Base-by-base conservation (phyloP, 2,329 filamentous ascomycete species). In the Leptographium flavum region DNA sequence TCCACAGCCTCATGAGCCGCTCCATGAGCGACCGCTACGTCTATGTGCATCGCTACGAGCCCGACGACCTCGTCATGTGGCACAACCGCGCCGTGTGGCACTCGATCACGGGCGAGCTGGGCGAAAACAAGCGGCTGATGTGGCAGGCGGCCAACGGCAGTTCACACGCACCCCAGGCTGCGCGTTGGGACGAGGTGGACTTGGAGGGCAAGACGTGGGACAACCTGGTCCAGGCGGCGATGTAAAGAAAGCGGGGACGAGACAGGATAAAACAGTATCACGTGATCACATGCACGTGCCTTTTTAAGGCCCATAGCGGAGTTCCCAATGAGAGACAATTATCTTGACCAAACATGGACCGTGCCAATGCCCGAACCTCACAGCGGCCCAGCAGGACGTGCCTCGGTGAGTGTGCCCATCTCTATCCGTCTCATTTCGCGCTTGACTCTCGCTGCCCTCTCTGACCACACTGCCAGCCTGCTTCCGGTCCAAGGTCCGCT, bases 51-150 rank as follows among this genome's bases (percentile, higher is more conserved):
- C 44, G 44, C 10, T 45, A 42, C 5, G 22, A 40, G 23, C 30
- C 30, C 1, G 44, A 30, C 15, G 44, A 45, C n/a, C 39, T 45
- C 3, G 44, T 45, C 23, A 45, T 45, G 5, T 45, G 38, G 38
- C 44, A 45, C 38, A 45, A 45, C 23, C 44, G 25, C 9, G 44
- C 23, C n/a, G 44, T 45, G n/a, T 42, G 31, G 44, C 44, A 45
- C 17, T 45, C 44, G 14, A 13, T 45, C n/a, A 45, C 44, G 11
- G 44, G 44, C 31, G 38, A 45, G 31, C 32, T 45, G 3, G 37
- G 37, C 7, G 31, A 45, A 4, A 22, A 15, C 2, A 45, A 41
- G 38, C 37, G 43, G 4, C 38, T 45, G 4, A 45, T 45, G 43
- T 45, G 43, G 43, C 43, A 45, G 19, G 37, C 43, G 13, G 31